Evolutionary conservation across 305 asterid species (phyloP), one percentile per base, ranked within the genome.

Genomic region (Stenogyne calaminthoides): DNA sequence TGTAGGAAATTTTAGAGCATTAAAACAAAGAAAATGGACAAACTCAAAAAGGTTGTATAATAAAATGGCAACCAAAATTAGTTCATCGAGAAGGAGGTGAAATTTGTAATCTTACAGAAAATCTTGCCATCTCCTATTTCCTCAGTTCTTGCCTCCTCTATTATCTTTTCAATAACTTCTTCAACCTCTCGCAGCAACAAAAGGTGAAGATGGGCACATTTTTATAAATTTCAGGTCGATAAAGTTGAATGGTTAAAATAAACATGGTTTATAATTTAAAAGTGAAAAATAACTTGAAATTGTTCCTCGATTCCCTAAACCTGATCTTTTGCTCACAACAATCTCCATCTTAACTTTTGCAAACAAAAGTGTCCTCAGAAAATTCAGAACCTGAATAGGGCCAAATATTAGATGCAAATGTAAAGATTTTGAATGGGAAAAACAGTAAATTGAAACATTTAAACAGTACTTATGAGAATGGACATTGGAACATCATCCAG

Each of bases 71-170:
- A n/a, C 22, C 68, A 71, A 22, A n/a, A 46, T 27, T 47, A 69
- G 61, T 32, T 51, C 20, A 57, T 75, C 12, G 55, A 57, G 56
- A 34, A 67, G 71, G 18, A 51, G 22, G 6, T 15, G 44, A 54
- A 59, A 40, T 57, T 67, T 11, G 9, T 15, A 56, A 42, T 75
- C 92, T 84, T 84, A 93, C 98, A 47, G 80, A 93, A 93, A 66
- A 93, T 93, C 89, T 93, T 93, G 57, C 98, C 97, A 72, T 93
- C 97, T 1, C 97, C 98, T 70, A 93, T 93, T 81, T 93, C 98
- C 71, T 97, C 97, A 47, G 98, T 93, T 64, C 96, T 88, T 75
- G 98, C 95, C 80, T 83, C 92, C 77, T 85, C 88, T 44, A 93
- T 83, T 77, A 93, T 93, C 90, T 80, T 89, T 8, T 84, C 85